Base-by-base conservation (phyloP, 2,329 filamentous ascomycete genomes). In the Neonectria hederae region DNA sequence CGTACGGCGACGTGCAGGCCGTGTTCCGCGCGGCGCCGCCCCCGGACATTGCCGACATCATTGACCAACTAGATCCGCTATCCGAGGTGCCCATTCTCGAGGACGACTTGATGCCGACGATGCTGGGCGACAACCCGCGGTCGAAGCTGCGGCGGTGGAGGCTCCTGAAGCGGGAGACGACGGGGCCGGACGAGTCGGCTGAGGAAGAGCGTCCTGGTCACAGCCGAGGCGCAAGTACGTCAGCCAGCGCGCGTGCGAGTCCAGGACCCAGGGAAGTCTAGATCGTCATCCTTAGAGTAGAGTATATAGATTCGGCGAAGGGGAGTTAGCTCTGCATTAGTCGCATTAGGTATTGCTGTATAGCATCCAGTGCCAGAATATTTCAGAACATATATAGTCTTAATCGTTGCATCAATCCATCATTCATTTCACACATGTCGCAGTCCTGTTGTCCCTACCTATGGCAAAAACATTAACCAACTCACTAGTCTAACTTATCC, bases 21-120 rank as follows among this genome's bases (percentile, higher is more conserved):
- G 87, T 89, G 0, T 89, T 90, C 66, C 85, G 87, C 40, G 80
- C 83, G 5, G 84, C 87, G 30, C 85, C 86, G n/a, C 86, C 87
- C 9, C 78, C 81, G 49, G 70, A 73, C 2, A 62, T 78, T 21
- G 59, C 74, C 17, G 70, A 76, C 52, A 72, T 71, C 52, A 75
- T 78, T 9, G 76, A 74, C 26, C 68, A 74, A 56, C 66, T 78
- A 5, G 76, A 77, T 38, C 73, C 73, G 0, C 61, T 77, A 5
- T 71, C 73, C 19, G 75, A 76, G 24, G 71, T 76, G 35, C 72
- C 72, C 1, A 70, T 76, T 11, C 57, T 76, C 22, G 73, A 76
- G 48, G 72, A 71, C 48, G 75, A 76, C 43, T 56, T 72, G 8
- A 71, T 75, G 52, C 66, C 74, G 2, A 72, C 68, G 6, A 67